Conservation (phyloP, 495 filamentous ascomycete genomes). For the Jackrogersella minutella region DNA sequence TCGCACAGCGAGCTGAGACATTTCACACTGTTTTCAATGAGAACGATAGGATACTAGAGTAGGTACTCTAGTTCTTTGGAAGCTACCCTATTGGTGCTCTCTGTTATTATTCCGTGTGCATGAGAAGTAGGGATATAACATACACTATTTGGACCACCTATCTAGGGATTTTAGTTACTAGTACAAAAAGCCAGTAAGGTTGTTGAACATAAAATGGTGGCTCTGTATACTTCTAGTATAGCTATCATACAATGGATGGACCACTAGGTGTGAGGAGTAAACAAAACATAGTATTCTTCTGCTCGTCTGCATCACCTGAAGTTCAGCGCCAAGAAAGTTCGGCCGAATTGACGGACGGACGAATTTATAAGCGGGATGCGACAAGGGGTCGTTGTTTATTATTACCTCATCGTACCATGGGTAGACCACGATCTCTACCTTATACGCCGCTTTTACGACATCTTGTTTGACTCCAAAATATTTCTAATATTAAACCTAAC, state of each 20-base stretch:
- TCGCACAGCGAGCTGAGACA: conserved; percentile 25
- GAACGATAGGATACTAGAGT: not conserved
- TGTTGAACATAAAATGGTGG: not conserved
- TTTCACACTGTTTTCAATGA: not conserved
- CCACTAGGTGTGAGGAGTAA: not conserved
- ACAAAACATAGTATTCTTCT: not conserved
- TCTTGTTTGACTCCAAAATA: too few species aligned
- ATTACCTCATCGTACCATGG: too few species aligned
- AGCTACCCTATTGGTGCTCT: not conserved
- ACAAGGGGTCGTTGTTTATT: too few species aligned
- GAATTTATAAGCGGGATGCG: conserved; percentile 48
- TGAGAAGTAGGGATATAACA: not conserved
- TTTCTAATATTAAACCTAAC: too few species aligned
- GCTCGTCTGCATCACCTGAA: not conserved
- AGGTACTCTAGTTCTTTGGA: not conserved
- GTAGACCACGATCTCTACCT: too few species aligned
- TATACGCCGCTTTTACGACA: too few species aligned
- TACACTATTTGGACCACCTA: not conserved
- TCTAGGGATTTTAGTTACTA: too few species aligned
- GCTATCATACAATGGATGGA: not conserved
- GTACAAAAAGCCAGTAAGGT: too few species aligned
- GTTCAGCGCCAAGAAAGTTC: conserved; percentile 38
- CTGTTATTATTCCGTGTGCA: not conserved
- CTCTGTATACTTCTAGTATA: not conserved
- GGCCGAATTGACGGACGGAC: conserved; percentile 37